Evolutionary conservation across 192 early-diverging fungal genomes (phyloP).

Genomic region (Podila epigama): DNA sequence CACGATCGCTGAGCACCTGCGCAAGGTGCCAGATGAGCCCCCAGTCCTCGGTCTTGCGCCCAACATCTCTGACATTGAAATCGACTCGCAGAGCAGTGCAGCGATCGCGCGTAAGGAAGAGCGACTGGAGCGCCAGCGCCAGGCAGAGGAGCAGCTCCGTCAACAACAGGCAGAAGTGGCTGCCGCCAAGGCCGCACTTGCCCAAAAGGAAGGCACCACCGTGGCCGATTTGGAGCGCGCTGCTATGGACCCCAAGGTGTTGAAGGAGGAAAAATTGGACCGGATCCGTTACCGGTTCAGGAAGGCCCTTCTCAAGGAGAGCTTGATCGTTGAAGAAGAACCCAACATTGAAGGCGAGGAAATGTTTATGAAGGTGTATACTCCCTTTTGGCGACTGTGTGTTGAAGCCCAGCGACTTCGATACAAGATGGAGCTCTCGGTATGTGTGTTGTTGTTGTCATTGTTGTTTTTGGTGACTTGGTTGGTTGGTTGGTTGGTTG

Average conservation of each 20-base stretch:
- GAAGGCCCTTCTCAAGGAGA: slow-evolving; percentile 39
- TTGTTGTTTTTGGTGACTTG: not conserved
- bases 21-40: slow-evolving; percentile 14
- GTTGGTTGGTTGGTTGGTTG: not conserved
- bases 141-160: not conserved
- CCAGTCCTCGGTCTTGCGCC: slow-evolving; percentile 10
- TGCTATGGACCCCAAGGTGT: slow-evolving; percentile 14
- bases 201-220: slow-evolving; percentile 4
- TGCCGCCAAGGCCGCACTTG: no score
- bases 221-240: slow-evolving; percentile 23
- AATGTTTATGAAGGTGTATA: slow-evolving; percentile 50
- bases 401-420: slow-evolving; percentile 46
- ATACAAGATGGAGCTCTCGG: slow-evolving; percentile 45
- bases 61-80: slow-evolving; percentile 15
- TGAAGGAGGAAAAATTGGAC: slow-evolving; percentile 14
- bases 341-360: slow-evolving; percentile 40
- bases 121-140: not conserved
- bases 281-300: slow-evolving; percentile 41
- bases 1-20: slow-evolving; percentile 26
- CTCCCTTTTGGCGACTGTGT: slow-evolving; percentile 53
- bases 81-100: slow-evolving; percentile 18
- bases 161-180: not conserved
- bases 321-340: slow-evolving; percentile 52
- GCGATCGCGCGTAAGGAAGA: slow-evolving; percentile 5
- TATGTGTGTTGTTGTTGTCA: slow-evolving; percentile 1